phyloP scores from a whole-genome alignment of 225 moss, liverwort and hornwort species.

The Polytrichum formosum region DNA sequence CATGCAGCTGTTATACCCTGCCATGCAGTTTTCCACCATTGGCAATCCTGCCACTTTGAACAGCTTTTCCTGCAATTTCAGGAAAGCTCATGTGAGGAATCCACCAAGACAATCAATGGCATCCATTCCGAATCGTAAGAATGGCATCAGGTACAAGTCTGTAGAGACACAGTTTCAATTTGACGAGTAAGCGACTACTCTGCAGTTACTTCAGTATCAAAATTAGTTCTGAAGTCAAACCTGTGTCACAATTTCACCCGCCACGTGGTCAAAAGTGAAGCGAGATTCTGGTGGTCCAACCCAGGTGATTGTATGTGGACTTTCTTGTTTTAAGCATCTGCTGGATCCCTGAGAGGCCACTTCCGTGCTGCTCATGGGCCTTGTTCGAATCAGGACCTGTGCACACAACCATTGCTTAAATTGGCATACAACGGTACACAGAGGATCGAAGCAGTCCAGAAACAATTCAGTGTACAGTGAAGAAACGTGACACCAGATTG shows the following conservation, averaged over 20 bases:
- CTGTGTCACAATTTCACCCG: slow-evolving; percentile 69
- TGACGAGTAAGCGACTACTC: too few species aligned
- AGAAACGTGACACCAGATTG: too few species aligned
- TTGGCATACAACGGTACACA: too few species aligned
- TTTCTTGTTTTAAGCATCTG: slow-evolving; percentile 61
- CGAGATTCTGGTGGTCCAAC: slow-evolving; percentile 69
- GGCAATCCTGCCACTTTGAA: slow-evolving; percentile 36
- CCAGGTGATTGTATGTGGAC: slow-evolving; percentile 60
- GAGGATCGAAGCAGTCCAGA: too few species aligned
- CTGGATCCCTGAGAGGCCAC: slow-evolving; percentile 31
- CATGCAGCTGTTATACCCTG: slow-evolving; percentile 45
- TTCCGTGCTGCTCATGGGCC: slow-evolving; percentile 53
- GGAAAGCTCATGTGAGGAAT: not conserved
- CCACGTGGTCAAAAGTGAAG: slow-evolving; percentile 82
- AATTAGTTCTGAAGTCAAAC: slow-evolving; percentile 12
- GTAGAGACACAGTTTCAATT: too few species aligned
- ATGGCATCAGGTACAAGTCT: too few species aligned
- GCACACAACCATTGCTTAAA: not conserved
- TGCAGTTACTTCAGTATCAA: not conserved
- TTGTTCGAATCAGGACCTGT: slow-evolving; percentile 69
- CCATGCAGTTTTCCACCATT: slow-evolving; percentile 47
- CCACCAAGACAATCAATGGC: too few species aligned
- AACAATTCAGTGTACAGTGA: too few species aligned
- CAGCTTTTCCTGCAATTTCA: slow-evolving; percentile 29
- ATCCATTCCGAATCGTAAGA: too few species aligned